Evolutionary conservation across 116 monocot genomes (phyloP), one percentile per base, ranked within the genome.

Genomic region (Zostera marina): DNA sequence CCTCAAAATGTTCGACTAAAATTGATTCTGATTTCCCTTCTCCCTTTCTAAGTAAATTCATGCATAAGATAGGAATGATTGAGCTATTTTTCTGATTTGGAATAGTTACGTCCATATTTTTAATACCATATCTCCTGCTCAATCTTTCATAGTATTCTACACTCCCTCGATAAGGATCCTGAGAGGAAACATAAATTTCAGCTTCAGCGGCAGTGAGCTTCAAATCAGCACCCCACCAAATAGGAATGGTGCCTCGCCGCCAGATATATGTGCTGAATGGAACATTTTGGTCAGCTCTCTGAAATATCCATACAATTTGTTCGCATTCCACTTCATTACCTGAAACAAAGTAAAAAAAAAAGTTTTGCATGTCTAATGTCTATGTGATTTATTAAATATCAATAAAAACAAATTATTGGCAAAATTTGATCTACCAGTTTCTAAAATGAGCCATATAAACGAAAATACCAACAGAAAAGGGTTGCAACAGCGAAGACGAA

Each of bases 241-340:
- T 83, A 22, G 99, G 99, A 66, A 99, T 99, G 11, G 99, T 99
- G 47, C 99, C 99, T 22, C 99, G 78, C 42, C 99, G 72, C 99
- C 99, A 99, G 16, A 87, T 61, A 57, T 99, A 99, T 26, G 91
- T 72, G 65, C 76, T 84, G 66, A 99, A 87, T 38, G 78, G 83
- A 58, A 79, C 49, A 66, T 32, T 74, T 71, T 81, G 68, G 15
- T 70, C 80, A 67, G 47, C 23, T 41, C 47, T 68, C 44, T 56
- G 68, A 23, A 77, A 48, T 40, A 80, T 52, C 99, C 99, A 99
- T 56, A 99, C 83, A 62, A 99, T 65, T 62, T 99, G 99, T 70
- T 99, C 99, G 58, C 99, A 99, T 58, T 99, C 99, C 60, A 84
- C 99, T 71, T 99, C 99, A 68, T 99, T 99, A 51, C 96, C 96